These are phyloP conservation scores for Malassezia obtusa DNA, from an alignment of 1,284 basidiomycete species.

Conservation along the genomic window DNA sequence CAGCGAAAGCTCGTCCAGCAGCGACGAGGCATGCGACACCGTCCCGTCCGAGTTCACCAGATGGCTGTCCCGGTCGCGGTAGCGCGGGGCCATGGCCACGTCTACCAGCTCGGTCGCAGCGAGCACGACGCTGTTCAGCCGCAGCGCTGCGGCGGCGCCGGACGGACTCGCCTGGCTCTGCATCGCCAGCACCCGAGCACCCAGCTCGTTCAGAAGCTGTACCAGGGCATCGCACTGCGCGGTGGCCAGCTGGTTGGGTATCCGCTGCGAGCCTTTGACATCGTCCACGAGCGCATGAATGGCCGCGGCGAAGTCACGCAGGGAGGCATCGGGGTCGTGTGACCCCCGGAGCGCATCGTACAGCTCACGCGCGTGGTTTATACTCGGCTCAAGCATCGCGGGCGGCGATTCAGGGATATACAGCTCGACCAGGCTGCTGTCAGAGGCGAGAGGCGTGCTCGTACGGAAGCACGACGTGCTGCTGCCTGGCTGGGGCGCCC, in stretches of 20 bases:
- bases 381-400: background rate
- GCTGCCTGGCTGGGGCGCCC: too few species aligned
- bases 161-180: background rate
- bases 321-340: background rate
- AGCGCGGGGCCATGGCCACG: background rate
- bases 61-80: background rate
- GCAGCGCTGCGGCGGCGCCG: background rate
- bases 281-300: background rate
- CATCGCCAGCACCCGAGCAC: background rate
- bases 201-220: background rate
- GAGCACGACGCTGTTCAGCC: background rate
- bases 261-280: background rate
- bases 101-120: background rate
- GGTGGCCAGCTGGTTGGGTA: background rate
- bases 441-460: background rate
- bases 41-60: background rate
- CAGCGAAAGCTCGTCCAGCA: constrained; percentile 1
- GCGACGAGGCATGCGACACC: background rate
- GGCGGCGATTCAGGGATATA: background rate
- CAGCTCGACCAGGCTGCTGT: background rate
- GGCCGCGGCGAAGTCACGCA: background rate
- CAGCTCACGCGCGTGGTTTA: background rate
- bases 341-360: background rate
- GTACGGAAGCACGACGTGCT: background rate
- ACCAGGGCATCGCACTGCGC: background rate